Evolutionary conservation across 2,329 filamentous ascomycete genomes (phyloP).

Genomic region (Alternaria conjuncta): DNA sequence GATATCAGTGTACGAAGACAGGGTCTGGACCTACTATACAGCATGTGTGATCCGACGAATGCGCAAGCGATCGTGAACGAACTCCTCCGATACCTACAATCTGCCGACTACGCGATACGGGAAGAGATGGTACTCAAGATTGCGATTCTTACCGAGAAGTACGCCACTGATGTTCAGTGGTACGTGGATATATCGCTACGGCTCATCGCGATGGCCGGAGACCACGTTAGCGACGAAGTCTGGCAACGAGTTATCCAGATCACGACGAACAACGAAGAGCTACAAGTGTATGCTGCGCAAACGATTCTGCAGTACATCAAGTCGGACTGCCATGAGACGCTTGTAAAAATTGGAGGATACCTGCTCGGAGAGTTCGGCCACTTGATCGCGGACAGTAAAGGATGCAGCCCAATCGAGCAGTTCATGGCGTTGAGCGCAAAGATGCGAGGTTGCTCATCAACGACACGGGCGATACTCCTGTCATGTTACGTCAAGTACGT

Average conservation of each 20-base stretch:
- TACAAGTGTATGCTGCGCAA: slow-evolving; percentile 94
- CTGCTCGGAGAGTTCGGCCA: slow-evolving; percentile 97
- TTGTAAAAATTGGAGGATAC: slow-evolving; percentile 97
- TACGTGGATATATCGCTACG: slow-evolving; percentile 97
- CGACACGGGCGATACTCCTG: slow-evolving; percentile 89
- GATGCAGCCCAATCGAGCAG: slow-evolving; percentile 96
- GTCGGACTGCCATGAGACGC: slow-evolving; percentile 93
- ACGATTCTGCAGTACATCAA: slow-evolving; percentile 93
- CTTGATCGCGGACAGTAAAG: slow-evolving; percentile 87
- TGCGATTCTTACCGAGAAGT: slow-evolving; percentile 97
- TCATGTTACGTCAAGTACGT: slow-evolving; percentile 98
- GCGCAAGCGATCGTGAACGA: slow-evolving; percentile 92
- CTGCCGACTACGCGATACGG: slow-evolving; percentile 94
- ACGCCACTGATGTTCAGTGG: slow-evolving; percentile 98
- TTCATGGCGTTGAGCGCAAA: slow-evolving; percentile 92
- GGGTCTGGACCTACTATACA: slow-evolving; percentile 94
- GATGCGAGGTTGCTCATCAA: slow-evolving; percentile 84
- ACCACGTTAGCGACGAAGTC: slow-evolving; percentile 98
- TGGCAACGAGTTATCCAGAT: slow-evolving; percentile 99
- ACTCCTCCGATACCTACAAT: slow-evolving; percentile 91
- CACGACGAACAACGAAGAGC: slow-evolving; percentile 97
- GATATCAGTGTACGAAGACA: slow-evolving; percentile 98
- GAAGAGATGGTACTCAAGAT: slow-evolving; percentile 99
- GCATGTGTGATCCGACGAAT: slow-evolving; percentile 98
- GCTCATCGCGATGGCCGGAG: slow-evolving; percentile 93